Evolutionary conservation across 2,329 filamentous ascomycete genomes (phyloP), one percentile per base, ranked within the genome.

Genomic region (Monosporascus sp.): DNA sequence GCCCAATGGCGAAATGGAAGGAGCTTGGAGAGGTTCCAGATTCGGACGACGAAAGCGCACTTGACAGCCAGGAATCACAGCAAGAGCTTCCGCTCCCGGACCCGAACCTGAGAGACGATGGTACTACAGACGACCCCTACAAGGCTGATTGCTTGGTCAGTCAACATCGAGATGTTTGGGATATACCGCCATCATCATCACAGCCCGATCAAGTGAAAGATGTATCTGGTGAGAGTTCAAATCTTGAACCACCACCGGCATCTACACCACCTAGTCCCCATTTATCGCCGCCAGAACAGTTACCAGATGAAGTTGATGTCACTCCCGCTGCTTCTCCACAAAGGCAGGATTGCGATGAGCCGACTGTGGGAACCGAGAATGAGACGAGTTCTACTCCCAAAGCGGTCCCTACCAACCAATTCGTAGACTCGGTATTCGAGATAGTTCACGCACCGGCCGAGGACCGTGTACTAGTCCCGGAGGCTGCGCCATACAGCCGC

Each of bases 1-100:
- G 45, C 54, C 56, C 59, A 62, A 74, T 74, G 72, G 69, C 66
- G 58, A 71, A 68, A 62, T 74, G 72, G 72, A 72, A 72, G 69
- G 69, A 71, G 65, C 62, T 71, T 68, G 72, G 72, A 62, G 71
- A 72, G 63, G 72, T 74, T 62, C 72, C 72, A 47, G 72, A 74
- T 61, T 74, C 72, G 62, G 72, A 74, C 62, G 72, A 74, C 60
- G 72, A 74, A 65, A 68, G 65, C 51, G 57, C 55, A 4, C 65
- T 71, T 60, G 69, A 72, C 56, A 70, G 65, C 52, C 65, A 72
- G 50, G 67, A 70, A 57, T 66, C 62, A 15, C 59, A 63, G 44
- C 53, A 59, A 47, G 53, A 57, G 24, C 54, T 57, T 35, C 57
- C 54, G 48, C 48, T 38, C 17, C 54, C 56, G 7, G 31, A 39